Conservation (phyloP, 2,329 filamentous ascomycete genomes). For the Arthrobotrys pseudoclavata region DNA sequence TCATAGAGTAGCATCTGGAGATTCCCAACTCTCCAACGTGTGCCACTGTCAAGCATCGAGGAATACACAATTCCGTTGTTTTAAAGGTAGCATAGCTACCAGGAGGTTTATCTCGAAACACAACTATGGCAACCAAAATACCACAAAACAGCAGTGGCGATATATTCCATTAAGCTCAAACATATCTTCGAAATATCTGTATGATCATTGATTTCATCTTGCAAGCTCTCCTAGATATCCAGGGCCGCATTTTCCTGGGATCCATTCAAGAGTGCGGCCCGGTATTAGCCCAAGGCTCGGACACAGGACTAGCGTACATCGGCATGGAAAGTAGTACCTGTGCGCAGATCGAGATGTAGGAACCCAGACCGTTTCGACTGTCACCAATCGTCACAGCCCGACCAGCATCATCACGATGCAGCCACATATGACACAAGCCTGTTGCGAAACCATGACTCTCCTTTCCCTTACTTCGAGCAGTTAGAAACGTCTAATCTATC, state of each 20-base stretch:
- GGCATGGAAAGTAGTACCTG: slow-evolving; percentile 6
- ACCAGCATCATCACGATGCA: slow-evolving; percentile 22
- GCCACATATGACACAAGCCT: slow-evolving; percentile 35
- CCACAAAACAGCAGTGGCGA: background rate
- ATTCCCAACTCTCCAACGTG: no score
- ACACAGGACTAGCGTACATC: background rate
- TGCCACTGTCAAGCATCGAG: background rate
- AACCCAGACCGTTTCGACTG: slow-evolving; percentile 42
- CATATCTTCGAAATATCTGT: background rate
- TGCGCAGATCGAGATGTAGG: slow-evolving; percentile 46
- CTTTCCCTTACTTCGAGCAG: slow-evolving; percentile 38
- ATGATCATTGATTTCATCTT: background rate
- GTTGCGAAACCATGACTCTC: slow-evolving; percentile 42
- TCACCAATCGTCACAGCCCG: slow-evolving; percentile 10
- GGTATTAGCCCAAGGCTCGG: background rate
- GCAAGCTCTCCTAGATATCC: background rate
- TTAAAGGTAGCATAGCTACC: no score
- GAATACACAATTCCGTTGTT: background rate
- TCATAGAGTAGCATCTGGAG: no score
- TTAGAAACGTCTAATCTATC: slow-evolving; percentile 36
- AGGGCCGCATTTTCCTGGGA: slow-evolving; percentile 36
- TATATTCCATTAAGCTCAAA: background rate
- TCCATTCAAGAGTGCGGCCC: slow-evolving; percentile 23
- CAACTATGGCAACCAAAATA: background rate
- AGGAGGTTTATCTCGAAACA: background rate